Percentiles rank a stretch among this genome's conserved stretches.
Evolutionary conservation across 2,329 filamentous ascomycete species (phyloP).

Genomic region (Monilinia vaccinii-corymbosi): DNA sequence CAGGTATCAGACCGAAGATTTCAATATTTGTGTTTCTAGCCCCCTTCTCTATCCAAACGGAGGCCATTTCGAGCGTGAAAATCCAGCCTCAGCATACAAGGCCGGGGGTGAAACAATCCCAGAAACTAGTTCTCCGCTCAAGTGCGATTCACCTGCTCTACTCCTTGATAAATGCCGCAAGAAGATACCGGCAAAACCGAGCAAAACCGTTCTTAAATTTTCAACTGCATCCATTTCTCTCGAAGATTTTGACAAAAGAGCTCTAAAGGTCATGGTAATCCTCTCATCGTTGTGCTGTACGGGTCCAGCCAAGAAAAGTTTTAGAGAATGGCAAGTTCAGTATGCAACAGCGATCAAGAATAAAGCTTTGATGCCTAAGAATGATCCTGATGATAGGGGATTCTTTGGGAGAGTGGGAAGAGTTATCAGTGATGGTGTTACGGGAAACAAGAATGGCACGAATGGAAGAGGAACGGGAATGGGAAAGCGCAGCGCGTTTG

Average conservation of each 20-base stretch:
- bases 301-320: constrained; percentile 38
- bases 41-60: constrained; percentile 1
- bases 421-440: constrained; percentile 1
- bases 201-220: background rate
- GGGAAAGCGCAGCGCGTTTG: constrained; percentile 9
- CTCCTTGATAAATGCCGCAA: background rate
- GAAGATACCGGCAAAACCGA: background rate
- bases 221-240: constrained; percentile 5
- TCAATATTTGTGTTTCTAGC: constrained; percentile 19
- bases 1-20: constrained; percentile 38
- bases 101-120: background rate
- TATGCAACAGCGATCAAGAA: constrained; percentile 33
- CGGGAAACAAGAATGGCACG: background rate
- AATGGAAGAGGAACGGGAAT: constrained; percentile 1
- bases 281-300: constrained; percentile 41
- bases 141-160: background rate
- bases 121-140: background rate
- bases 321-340: constrained; percentile 40
- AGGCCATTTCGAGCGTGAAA: constrained; percentile 1
- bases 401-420: constrained; percentile 2
- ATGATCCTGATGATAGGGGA: constrained; percentile 12
- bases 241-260: constrained; percentile 36
- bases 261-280: constrained; percentile 37
- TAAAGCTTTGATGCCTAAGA: constrained; percentile 10
- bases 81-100: background rate